Conservation (phyloP, 164 flowering plant genomes). For the Akebia trifoliata region DNA sequence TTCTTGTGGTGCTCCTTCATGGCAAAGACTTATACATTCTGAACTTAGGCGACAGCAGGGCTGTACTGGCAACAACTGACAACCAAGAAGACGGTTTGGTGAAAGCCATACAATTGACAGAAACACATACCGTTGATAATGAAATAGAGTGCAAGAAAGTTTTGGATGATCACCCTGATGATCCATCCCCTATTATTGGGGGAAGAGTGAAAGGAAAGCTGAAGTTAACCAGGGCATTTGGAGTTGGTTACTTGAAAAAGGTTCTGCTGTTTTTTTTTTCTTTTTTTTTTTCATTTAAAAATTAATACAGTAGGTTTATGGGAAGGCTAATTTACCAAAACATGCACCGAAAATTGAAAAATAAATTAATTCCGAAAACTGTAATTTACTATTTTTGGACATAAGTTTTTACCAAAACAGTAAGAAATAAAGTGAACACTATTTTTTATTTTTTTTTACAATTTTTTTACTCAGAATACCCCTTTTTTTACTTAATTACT, state of each 20-base stretch:
- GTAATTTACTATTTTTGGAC: too few species aligned
- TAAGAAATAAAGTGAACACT: too few species aligned
- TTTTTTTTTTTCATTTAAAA: too few species aligned
- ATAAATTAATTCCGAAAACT: too few species aligned
- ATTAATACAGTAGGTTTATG: too few species aligned
- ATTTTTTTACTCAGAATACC: too few species aligned
- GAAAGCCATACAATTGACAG: slow-evolving; percentile 27
- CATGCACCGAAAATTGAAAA: background rate
- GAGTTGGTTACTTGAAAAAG: slow-evolving; percentile 34
- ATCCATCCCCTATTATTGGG: slow-evolving; percentile 19
- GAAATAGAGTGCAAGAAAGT: slow-evolving; percentile 18
- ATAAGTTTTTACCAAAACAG: too few species aligned
- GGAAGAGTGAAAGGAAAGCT: slow-evolving; percentile 34
- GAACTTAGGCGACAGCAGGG: slow-evolving; percentile 32
- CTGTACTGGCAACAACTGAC: slow-evolving; percentile 23
- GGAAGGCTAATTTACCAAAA: too few species aligned
- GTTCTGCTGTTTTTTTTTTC: background rate
- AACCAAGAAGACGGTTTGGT: slow-evolving; percentile 2
- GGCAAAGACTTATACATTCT: slow-evolving; percentile 23
- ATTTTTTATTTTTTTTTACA: too few species aligned
- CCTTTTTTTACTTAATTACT: too few species aligned
- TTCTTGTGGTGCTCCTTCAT: slow-evolving; percentile 27
- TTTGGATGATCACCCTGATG: slow-evolving; percentile 31
- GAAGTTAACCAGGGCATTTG: slow-evolving; percentile 30
- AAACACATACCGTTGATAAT: slow-evolving; percentile 30